These are phyloP conservation scores for Ambrosiella cleistominuta DNA, from an alignment of 2,329 filamentous ascomycete genomes.

Conservation along the genomic window DNA sequence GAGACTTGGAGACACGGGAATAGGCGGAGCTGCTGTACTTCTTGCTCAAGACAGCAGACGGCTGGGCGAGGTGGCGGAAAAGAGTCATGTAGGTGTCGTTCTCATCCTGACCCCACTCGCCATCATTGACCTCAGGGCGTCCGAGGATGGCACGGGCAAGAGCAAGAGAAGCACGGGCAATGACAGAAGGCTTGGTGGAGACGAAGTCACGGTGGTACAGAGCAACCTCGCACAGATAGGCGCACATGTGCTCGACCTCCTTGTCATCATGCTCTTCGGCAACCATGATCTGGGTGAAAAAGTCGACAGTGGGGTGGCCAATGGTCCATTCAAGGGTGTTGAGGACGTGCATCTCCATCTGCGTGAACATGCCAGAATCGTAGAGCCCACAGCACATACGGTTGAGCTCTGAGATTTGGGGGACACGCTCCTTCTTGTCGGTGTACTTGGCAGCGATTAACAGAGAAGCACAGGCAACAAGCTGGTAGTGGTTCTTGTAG, in stretches of 20 bases:
- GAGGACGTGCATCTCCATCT: conserved; percentile 99
- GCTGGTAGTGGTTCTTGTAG: conserved; percentile 97
- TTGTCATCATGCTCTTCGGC: conserved; percentile 61
- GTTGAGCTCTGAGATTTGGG: conserved; percentile 89
- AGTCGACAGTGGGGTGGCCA: conserved; percentile 88
- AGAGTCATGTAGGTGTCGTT: conserved; percentile 45
- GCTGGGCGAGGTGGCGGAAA: conserved; percentile 41
- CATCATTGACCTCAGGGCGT: conserved; percentile 56
- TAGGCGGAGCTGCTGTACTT: conserved; percentile 40
- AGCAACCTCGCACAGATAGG: conserved; percentile 87
- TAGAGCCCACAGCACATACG: conserved; percentile 98
- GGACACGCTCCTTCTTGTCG: conserved; percentile 97
- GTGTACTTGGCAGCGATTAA: conserved; percentile 97
- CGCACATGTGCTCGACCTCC: conserved; percentile 85
- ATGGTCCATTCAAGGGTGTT: conserved; percentile 95
- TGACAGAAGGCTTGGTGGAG: conserved; percentile 73
- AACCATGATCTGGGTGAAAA: conserved; percentile 76
- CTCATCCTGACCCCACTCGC: conserved; percentile 60
- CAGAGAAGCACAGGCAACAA: conserved; percentile 88
- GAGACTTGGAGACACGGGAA: conserved; percentile 35
- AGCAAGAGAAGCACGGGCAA: conserved; percentile 74
- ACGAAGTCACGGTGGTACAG: conserved; percentile 96
- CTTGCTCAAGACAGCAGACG: conserved; percentile 38
- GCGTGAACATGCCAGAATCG: conserved; percentile 98
- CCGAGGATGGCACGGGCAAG: conserved; percentile 74